Evolutionary conservation across 768 basidiomycete species (phyloP).

Genomic region (Suillus lakei): DNA sequence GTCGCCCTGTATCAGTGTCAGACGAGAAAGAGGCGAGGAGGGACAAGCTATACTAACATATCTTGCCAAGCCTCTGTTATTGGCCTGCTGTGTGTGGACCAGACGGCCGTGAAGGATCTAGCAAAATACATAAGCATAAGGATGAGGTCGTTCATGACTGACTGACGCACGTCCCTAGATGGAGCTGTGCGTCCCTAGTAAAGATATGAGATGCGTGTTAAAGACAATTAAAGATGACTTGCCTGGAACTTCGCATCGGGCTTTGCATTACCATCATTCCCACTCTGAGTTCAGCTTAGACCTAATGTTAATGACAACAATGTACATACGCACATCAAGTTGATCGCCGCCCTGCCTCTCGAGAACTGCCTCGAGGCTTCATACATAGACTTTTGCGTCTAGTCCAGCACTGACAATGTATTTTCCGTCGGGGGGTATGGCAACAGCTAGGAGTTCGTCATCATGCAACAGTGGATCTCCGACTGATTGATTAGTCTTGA

Average conservation of each 20-base stretch:
- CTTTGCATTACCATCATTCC: neutral
- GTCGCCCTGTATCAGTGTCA: neutral
- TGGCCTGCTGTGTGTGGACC: neutral
- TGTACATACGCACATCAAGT: neutral
- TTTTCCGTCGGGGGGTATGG: slow-evolving; percentile 79
- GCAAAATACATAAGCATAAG: neutral
- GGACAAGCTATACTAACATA: neutral
- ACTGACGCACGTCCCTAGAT: neutral
- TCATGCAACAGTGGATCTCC: slow-evolving; percentile 66
- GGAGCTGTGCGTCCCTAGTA: neutral
- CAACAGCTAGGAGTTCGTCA: slow-evolving; percentile 78
- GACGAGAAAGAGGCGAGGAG: neutral
- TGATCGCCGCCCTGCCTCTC: neutral
- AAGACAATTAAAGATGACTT: neutral
- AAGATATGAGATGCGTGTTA: neutral
- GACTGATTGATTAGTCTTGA: neutral
- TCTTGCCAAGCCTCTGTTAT: neutral
- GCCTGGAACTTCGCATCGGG: no score
- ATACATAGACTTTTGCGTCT: slow-evolving; percentile 77
- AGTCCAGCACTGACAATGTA: slow-evolving; percentile 81
- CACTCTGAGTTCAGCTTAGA: neutral
- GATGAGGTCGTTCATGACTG: neutral
- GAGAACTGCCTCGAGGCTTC: slow-evolving; percentile 60
- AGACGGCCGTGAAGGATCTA: neutral
- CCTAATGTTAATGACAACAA: neutral